phyloP scores from a whole-genome alignment of 1,284 basidiomycete genomes.

The Cryptococcus maquisensis region DNA sequence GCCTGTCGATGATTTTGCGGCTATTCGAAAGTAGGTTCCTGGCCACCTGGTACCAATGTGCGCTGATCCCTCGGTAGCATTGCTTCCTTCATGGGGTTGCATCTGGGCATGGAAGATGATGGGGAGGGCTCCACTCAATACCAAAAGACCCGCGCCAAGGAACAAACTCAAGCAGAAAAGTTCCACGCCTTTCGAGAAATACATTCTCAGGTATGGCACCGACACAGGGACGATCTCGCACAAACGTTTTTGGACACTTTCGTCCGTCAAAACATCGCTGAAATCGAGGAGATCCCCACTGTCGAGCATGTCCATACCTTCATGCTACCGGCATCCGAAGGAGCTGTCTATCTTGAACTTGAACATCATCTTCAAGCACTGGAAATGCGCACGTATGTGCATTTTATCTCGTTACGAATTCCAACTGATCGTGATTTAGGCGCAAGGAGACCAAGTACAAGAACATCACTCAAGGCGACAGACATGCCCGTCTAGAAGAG shows the following conservation, averaged over 20 bases:
- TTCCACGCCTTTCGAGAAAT: conserved; percentile 97
- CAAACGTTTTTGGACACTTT: conserved; percentile 79
- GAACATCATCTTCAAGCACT: conserved; percentile 76
- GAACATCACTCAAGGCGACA: conserved; percentile 59
- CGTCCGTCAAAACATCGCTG: conserved; percentile 90
- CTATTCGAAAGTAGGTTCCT: conserved; percentile 65
- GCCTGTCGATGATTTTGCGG: conserved; percentile 83
- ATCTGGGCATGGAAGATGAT: conserved; percentile 85
- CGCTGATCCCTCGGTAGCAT: conserved; percentile 52
- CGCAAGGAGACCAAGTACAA: conserved; percentile 70
- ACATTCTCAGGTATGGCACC: conserved; percentile 87
- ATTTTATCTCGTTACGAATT: background rate
- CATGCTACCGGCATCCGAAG: conserved; percentile 81
- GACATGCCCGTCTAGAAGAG: conserved; percentile 79
- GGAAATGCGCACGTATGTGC: conserved; percentile 44
- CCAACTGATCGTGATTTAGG: conserved; percentile 42
- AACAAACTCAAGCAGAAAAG: conserved; percentile 83
- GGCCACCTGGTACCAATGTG: background rate
- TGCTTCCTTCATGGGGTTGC: conserved; percentile 75
- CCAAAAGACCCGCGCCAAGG: conserved; percentile 72
- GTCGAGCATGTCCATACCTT: conserved; percentile 65
- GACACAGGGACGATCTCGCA: conserved; percentile 74
- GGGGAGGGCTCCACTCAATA: conserved; percentile 70
- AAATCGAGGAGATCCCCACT: conserved; percentile 91
- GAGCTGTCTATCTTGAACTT: conserved; percentile 91